Percentiles rank a stretch among this genome's conserved stretches.
Evolutionary conservation across 257 asterid genomes (phyloP).

Genomic region (Plectranthus barbatus): DNA sequence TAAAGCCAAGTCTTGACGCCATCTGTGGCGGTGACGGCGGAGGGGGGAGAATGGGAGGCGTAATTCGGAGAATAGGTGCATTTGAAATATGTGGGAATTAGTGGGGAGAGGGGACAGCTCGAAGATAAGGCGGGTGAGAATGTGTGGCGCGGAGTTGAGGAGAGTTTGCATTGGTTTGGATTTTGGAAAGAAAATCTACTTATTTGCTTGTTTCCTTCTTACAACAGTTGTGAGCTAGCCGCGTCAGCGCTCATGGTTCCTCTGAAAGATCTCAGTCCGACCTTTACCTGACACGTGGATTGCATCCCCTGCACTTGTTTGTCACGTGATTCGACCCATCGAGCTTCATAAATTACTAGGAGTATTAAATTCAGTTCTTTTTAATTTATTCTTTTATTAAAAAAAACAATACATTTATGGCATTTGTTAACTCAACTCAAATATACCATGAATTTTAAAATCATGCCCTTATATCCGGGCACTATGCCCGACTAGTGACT

Average conservation of each 20-base stretch:
- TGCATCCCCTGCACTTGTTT: neutral
- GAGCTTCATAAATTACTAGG: too few relatives aligned
- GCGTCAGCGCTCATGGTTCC: slow-evolving; percentile 5
- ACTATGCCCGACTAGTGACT: too few relatives aligned
- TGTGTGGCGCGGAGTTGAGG: slow-evolving; percentile 66
- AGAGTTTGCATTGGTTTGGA: neutral
- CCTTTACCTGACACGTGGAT: slow-evolving; percentile 17
- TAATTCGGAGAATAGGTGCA: slow-evolving; percentile 22
- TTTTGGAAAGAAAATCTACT: slow-evolving; percentile 17
- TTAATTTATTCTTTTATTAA: too few relatives aligned
- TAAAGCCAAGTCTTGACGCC: slow-evolving; percentile 65
- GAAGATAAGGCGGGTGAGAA: slow-evolving; percentile 58
- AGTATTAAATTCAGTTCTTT: too few relatives aligned
- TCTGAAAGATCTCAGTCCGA: neutral
- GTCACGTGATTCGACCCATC: neutral
- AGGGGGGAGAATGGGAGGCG: slow-evolving; percentile 7
- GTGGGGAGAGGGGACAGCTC: slow-evolving; percentile 18
- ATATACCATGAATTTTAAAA: too few relatives aligned
- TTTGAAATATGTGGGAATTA: slow-evolving; percentile 29
- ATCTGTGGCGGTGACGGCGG: slow-evolving; percentile 28
- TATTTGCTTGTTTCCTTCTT: neutral
- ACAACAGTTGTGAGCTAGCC: slow-evolving; percentile 15
- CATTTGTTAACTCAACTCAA: too few relatives aligned
- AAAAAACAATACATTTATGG: too few relatives aligned
- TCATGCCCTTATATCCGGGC: too few relatives aligned